These are phyloP conservation scores for Yarrowia yakushimensis DNA, from an alignment of 805 yeast genomes.

Conservation along the genomic window DNA sequence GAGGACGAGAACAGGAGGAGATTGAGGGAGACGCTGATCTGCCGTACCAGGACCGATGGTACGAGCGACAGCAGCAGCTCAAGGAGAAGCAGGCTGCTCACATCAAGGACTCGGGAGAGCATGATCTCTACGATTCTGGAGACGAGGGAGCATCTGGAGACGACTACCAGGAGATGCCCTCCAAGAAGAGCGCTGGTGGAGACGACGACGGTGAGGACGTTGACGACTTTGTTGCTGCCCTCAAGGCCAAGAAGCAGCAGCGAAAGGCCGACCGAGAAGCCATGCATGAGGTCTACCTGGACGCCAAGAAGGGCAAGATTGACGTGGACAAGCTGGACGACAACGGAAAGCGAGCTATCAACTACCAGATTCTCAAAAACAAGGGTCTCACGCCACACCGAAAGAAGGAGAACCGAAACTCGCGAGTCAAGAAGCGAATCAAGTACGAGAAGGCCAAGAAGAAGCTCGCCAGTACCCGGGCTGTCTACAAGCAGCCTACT, in stretches of 20 bases:
- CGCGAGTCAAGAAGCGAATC: slow-evolving; percentile 98
- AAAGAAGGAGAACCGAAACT: slow-evolving; percentile 89
- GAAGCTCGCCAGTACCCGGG: slow-evolving; percentile 85
- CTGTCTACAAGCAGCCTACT: slow-evolving; percentile 71
- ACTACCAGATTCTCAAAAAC: slow-evolving; percentile 91
- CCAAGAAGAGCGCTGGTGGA: slow-evolving; percentile 29
- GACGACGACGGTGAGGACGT: slow-evolving; percentile 45
- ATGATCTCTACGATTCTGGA: slow-evolving; percentile 37
- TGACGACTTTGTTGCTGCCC: slow-evolving; percentile 56
- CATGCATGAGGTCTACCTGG: slow-evolving; percentile 66
- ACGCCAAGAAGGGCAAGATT: slow-evolving; percentile 79
- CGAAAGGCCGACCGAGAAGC: slow-evolving; percentile 53
- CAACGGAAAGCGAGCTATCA: slow-evolving; percentile 90
- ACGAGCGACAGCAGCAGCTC: slow-evolving; percentile 83
- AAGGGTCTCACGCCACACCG: slow-evolving; percentile 93
- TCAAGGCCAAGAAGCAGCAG: slow-evolving; percentile 48
- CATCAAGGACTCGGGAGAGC: slow-evolving; percentile 42
- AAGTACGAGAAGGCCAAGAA: slow-evolving; percentile 92
- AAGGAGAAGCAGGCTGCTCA: slow-evolving; percentile 67
- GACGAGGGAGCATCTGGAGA: slow-evolving; percentile 43
- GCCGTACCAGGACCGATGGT: slow-evolving; percentile 86
- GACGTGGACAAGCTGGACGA: slow-evolving; percentile 61
- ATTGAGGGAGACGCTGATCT: slow-evolving; percentile 76
- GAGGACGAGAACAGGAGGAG: slow-evolving; percentile 21
- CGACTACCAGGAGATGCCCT: slow-evolving; percentile 30